Evolutionary conservation across 768 basidiomycete species (phyloP), one percentile per base, ranked within the genome.

Genomic region (Lactarius hatsudake): DNA sequence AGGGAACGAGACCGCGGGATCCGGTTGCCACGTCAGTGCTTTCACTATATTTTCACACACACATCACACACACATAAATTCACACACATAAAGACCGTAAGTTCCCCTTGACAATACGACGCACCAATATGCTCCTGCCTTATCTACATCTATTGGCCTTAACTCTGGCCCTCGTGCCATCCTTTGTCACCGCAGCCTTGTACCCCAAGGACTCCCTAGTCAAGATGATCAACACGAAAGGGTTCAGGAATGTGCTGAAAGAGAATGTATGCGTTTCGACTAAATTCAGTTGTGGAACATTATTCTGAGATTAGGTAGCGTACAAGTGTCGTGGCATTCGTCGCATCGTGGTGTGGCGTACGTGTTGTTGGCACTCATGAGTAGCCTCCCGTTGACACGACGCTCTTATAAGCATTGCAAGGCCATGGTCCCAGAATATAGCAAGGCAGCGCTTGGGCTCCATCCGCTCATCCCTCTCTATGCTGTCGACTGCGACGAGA

Each of bases 331-430:
- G 88, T 96, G 20, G 95, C 93, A 1, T 97, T 96, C 74, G 90
- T 95, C 15, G 95, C 95, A n/a, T 91, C 94, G 4, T 96, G 94
- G 95, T 94, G 91, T 73, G 91, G 90, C 70, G 90, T 92, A 76
- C 75, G 89, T 79, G 5, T 15, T 12, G 9, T 26, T 20, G 7
- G 42, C 12, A 38, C 36, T 51, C 26, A 7, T 7, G 45, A 26
- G 9, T 30, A 26, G 17, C 20, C 1, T 53, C 28, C 1, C 9
- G 6, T 61, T 64, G 40, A 63, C 26, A 60, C 43, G 1, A 32
- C 68, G 67, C 63, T 69, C 34, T 17, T 36, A 62, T 5, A 74
- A 93, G 88, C 91, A 97, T 73, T 97, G 95, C 75, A 86, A 95
- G 79, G 80, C 79, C 42, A 84, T 96, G 81, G 91, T 82, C 7